These are phyloP conservation scores for Zea mays DNA, from an alignment of 176 grass and related monocot genomes.

Conservation along the genomic window Zm-B73-REFERENCE-NAM-5.0 NC_050098.1:163422501-163423000, in stretches of 20 bases:
- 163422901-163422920: constrained; percentile 99
- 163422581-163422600: constrained; percentile 90
- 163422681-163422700: constrained; percentile 97
- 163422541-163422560: constrained; percentile 95
- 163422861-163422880: background rate
- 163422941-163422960: constrained; percentile 74
- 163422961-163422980: constrained; percentile 77
- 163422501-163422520: constrained; percentile 81
- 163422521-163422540: constrained; percentile 91
- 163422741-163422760: constrained; percentile 85
- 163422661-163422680: constrained; percentile 74
- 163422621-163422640: constrained; percentile 95
- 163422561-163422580: constrained; percentile 95
- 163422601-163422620: constrained; percentile 75
- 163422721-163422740: constrained; percentile 95
- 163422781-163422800: constrained; percentile 62
- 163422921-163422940: constrained; percentile 91
- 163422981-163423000: constrained; percentile 46
- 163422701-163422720: constrained; percentile 97
- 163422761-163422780: constrained; percentile 63
- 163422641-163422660: constrained; percentile 94
- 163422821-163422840: constrained; percentile 55
- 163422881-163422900: constrained; percentile 14
- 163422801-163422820: constrained; percentile 92
- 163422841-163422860: background rate